Evolutionary conservation across 2,329 filamentous ascomycete species (phyloP).

Genomic region (Ophiognomonia clavigignenti-juglandacearum): DNA sequence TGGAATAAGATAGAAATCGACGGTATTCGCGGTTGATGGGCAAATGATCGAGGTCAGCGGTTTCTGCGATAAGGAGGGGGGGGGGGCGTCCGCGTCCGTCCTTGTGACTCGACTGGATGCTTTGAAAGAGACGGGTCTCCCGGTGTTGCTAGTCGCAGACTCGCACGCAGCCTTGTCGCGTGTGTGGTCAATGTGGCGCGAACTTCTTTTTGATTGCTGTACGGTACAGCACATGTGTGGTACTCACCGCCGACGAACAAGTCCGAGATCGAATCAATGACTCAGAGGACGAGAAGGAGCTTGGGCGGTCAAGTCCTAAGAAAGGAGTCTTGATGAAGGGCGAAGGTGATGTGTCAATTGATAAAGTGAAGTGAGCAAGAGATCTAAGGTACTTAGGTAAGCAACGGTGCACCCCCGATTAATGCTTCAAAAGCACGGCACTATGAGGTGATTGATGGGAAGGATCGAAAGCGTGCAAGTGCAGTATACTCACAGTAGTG

Average conservation of each 20-base stretch:
- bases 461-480: too few species aligned
- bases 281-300: conserved; percentile 22
- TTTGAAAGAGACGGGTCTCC: background rate
- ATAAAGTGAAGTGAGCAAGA: too few species aligned
- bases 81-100: too few species aligned
- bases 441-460: too few species aligned
- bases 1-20: background rate
- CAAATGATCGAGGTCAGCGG: conserved; percentile 3
- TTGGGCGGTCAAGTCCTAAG: conserved; percentile 1
- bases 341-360: too few species aligned
- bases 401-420: too few species aligned
- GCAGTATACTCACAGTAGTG: too few species aligned
- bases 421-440: too few species aligned
- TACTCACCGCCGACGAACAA: conserved; percentile 20
- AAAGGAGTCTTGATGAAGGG: too few species aligned
- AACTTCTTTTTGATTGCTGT: too few species aligned
- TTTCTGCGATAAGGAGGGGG: background rate
- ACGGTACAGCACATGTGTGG: conserved; percentile 2
- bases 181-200: background rate
- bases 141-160: too few species aligned
- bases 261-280: conserved; percentile 27
- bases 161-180: background rate
- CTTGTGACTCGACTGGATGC: background rate
- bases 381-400: too few species aligned
- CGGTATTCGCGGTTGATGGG: background rate